Evolutionary conservation across 768 basidiomycete genomes (phyloP).

Genomic region (Mycena filopes): DNA sequence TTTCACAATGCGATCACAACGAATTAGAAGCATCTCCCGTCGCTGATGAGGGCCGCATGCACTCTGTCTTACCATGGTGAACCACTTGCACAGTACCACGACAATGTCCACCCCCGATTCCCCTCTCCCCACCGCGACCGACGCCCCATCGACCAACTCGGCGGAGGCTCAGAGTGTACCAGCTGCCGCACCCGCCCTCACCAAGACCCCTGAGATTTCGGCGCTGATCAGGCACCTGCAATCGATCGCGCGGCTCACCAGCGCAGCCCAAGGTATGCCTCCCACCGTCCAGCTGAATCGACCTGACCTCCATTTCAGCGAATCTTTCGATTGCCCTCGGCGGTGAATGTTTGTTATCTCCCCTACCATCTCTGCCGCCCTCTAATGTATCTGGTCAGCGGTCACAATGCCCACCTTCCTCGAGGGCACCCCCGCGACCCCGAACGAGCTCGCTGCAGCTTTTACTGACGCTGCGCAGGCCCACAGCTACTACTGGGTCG

Average conservation of each 20-base stretch:
- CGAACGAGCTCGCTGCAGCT: neutral
- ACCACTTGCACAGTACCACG: too few relatives aligned
- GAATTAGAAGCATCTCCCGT: too few relatives aligned
- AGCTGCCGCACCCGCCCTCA: neutral
- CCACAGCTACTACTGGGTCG: constrained; percentile 13
- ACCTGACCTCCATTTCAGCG: neutral
- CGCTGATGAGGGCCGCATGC: too few relatives aligned
- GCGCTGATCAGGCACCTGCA: neutral
- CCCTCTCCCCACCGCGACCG: neutral
- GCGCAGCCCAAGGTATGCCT: neutral
- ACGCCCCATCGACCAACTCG: neutral
- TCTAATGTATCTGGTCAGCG: neutral
- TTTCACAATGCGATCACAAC: too few relatives aligned
- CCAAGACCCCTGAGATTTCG: neutral
- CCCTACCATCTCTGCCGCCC: neutral
- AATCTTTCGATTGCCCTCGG: neutral
- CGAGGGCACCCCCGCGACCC: neutral
- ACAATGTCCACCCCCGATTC: too few relatives aligned
- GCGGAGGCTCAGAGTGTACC: neutral
- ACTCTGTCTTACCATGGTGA: too few relatives aligned
- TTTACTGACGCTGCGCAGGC: neutral
- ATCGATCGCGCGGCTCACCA: neutral
- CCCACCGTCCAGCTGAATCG: too few relatives aligned
- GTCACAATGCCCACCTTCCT: neutral
- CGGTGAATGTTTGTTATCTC: neutral